Conservation (phyloP, 306 rosid species). For the Cicer bijugum region DNA sequence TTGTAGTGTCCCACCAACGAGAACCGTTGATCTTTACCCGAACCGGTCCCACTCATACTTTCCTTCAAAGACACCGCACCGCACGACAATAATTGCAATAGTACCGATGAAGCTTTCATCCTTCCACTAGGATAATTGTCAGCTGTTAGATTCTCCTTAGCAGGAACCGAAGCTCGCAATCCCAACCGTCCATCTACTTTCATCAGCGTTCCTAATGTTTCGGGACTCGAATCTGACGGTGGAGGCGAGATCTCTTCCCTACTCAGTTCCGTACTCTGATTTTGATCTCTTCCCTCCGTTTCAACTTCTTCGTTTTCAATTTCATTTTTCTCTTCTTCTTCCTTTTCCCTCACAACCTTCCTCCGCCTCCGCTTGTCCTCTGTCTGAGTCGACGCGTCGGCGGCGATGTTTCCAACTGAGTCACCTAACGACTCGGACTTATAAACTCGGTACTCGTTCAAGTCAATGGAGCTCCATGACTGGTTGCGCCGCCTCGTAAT, state of each 20-base stretch:
- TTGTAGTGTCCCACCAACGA: constrained; percentile 69
- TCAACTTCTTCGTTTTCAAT: constrained; percentile 39
- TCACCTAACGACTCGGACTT: constrained; percentile 79
- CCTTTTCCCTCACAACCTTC: constrained; percentile 48
- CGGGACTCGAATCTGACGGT: constrained; percentile 96
- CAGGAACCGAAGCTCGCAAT: constrained; percentile 39
- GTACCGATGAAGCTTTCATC: constrained; percentile 77
- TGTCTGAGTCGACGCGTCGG: constrained; percentile 94
- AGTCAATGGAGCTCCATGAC: constrained; percentile 88
- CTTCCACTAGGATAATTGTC: constrained; percentile 63
- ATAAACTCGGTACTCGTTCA: constrained; percentile 86
- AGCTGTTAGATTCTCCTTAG: constrained; percentile 52
- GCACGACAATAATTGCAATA: constrained; percentile 81
- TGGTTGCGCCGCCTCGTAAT: constrained; percentile 69
- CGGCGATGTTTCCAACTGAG: constrained; percentile 66
- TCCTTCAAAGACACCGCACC: constrained; percentile 87
- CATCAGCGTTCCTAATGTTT: constrained; percentile 84
- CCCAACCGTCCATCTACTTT: constrained; percentile 75
- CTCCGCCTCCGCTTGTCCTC: constrained; percentile 78
- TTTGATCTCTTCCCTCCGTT: constrained; percentile 37
- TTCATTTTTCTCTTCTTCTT: constrained; percentile 42
- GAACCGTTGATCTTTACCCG: constrained; percentile 63
- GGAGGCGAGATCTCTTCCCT: constrained; percentile 98
- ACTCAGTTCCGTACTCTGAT: constrained; percentile 72
- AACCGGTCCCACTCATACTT: constrained; percentile 58